Percentiles rank a stretch among this genome's conserved stretches.
These are phyloP conservation scores for Leccinum rimulosum DNA, from an alignment of 768 basidiomycete species.

Conservation along the genomic window DNA sequence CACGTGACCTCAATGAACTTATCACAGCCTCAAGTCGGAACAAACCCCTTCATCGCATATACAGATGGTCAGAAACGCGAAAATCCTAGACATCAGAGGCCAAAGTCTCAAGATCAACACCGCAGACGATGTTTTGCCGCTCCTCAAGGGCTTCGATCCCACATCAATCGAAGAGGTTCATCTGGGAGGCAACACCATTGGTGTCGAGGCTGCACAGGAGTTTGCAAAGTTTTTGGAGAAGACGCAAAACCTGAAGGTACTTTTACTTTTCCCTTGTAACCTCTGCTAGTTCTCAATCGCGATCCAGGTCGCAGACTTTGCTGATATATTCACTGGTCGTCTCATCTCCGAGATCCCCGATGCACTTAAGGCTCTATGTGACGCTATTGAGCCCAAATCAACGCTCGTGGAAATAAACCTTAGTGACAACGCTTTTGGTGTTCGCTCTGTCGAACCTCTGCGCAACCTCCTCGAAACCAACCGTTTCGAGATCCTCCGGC, in stretches of 20 bases:
- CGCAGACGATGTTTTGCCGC: slow-evolving; percentile 70
- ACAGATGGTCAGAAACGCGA: slow-evolving; percentile 18
- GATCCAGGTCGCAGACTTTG: slow-evolving; percentile 87
- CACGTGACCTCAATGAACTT: neutral
- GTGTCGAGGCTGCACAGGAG: slow-evolving; percentile 84
- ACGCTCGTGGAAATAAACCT: slow-evolving; percentile 87
- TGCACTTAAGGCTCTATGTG: slow-evolving; percentile 85
- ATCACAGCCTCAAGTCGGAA: neutral
- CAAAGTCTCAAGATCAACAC: slow-evolving; percentile 70
- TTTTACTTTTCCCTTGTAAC: neutral
- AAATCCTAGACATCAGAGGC: slow-evolving; percentile 30
- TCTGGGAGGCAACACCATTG: slow-evolving; percentile 91
- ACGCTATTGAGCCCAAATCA: slow-evolving; percentile 76
- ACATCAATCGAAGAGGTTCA: slow-evolving; percentile 79
- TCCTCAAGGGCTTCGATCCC: slow-evolving; percentile 64
- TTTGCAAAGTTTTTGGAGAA: slow-evolving; percentile 76
- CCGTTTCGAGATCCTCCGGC: slow-evolving; percentile 73
- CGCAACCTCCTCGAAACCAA: slow-evolving; percentile 86
- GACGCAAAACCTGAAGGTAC: slow-evolving; percentile 68
- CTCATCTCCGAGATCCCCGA: slow-evolving; percentile 92
- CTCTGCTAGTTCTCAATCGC: slow-evolving; percentile 4
- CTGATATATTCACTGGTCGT: slow-evolving; percentile 97
- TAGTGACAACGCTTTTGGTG: slow-evolving; percentile 95
- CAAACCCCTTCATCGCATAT: neutral
- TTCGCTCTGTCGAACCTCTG: slow-evolving; percentile 91